Percentiles rank a stretch among this genome's conserved stretches.
These are phyloP conservation scores for Hypoxylon sp. DNA, from an alignment of 2,329 filamentous ascomycete species.

Conservation along the genomic window DNA sequence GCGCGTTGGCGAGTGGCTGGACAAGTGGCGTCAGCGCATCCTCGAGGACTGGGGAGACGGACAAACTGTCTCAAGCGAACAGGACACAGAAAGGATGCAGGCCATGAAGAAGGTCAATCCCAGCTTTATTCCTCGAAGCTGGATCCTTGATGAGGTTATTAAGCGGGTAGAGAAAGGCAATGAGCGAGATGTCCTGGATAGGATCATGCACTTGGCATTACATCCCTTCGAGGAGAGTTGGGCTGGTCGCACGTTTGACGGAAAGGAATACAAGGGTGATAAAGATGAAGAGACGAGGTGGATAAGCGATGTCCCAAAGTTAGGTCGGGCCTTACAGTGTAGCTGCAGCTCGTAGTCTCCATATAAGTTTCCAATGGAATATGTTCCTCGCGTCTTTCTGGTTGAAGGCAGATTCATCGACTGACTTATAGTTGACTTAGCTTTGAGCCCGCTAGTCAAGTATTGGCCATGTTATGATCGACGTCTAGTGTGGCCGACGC, in stretches of 20 bases:
- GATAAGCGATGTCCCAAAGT: constrained; percentile 86
- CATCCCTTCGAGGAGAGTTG: constrained; percentile 88
- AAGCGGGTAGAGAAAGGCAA: constrained; percentile 86
- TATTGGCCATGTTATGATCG: background rate
- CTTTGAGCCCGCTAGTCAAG: background rate
- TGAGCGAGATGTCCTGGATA: constrained; percentile 82
- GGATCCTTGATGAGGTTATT: constrained; percentile 95
- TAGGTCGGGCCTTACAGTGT: constrained; percentile 88
- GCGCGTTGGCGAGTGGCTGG: constrained; percentile 83
- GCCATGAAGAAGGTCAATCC: constrained; percentile 92
- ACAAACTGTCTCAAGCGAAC: constrained; percentile 53
- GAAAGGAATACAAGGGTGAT: constrained; percentile 70
- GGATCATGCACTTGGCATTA: constrained; percentile 85
- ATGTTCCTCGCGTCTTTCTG: background rate
- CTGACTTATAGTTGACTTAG: background rate
- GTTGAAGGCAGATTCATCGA: background rate
- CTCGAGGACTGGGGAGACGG: constrained; percentile 80
- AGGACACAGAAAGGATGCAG: constrained; percentile 74
- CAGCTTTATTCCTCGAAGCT: constrained; percentile 90
- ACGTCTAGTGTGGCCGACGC: no score
- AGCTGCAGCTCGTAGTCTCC: constrained; percentile 85
- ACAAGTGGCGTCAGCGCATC: constrained; percentile 80
- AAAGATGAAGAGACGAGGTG: constrained; percentile 84
- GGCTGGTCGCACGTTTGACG: constrained; percentile 67
- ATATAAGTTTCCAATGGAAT: constrained; percentile 1